Base-by-base conservation (phyloP, 176 grass and related monocot genomes). In the Triticum urartu region DNA sequence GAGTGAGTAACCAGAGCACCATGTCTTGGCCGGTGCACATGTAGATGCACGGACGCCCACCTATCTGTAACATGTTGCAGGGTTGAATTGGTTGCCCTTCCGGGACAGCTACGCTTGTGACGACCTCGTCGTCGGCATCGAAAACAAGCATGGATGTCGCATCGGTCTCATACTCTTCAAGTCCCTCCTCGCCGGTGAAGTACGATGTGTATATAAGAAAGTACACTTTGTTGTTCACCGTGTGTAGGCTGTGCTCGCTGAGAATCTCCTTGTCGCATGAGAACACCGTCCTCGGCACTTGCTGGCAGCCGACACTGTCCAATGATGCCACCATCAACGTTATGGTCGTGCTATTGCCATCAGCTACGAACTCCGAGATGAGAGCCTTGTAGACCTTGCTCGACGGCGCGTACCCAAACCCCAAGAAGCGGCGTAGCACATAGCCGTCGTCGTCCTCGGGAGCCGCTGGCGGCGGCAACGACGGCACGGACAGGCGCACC, bases 301-400 rank as follows among this genome's bases (percentile, higher is more conserved):
- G 48, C 14, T 17, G 22, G 71, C 39, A 1, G 22, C 22, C 22
- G 5, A n/a, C 26, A 2, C 71, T 12, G 20, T 74, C 40, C 6
- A 74, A 25, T 26, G 39, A 74, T 8, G 9, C 11, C 39, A 74
- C 40, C 71, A 74, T 74, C 12, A 74, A 9, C n/a, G 48, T 52
- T 52, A 15, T 52, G 48, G n/a, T 26, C 4, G 3, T 17, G 40
- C 20, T 22, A 40, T 22, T 7, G 9, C 2, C 71, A 3, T 15
- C 6, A 9, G 0, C 15, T 6, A 4, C 7, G 4, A 4, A 3
- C 71, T 74, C n/a, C 0, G 0, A 12, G 9, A 72, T 25, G 2
- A 72, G 69, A 33, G 65, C 80, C 80, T 71, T 71, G 12, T 83
- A 71, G 6, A 34, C 47, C 15, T 71, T 70, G 48, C 32, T 71